Base-by-base conservation (phyloP, 73 alveolate genomes). In the Urostyla sp. region DNA sequence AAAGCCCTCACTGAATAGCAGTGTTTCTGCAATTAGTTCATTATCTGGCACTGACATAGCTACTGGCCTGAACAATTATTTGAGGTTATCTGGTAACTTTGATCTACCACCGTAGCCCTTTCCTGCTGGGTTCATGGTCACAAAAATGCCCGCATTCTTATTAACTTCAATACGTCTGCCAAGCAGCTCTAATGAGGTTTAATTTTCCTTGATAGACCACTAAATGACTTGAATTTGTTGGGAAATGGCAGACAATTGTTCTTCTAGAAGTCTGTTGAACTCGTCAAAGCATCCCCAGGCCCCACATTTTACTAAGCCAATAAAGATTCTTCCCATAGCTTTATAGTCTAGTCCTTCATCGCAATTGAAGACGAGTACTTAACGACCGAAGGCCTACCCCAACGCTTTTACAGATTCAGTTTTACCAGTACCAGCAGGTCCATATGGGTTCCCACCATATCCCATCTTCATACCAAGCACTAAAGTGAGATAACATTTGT, bases 231-330 rank as follows among this genome's bases (percentile, higher is more conserved):
- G 98, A 69, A 98, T 98, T 63, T 97, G 96, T 81, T 96, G 96
- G 6, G 99, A 95, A 80, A 98, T 97, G 46, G 99, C 99, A 26
- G 98, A 89, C 75, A 98, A 95, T 67, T 98, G 98, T 57, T 97
- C 99, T 89, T 98, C 99, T 60, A 98, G 93, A 32, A 98, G 96
- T 67, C 99, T 90, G 69, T 98, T 98, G 82, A 98, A 98, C 92
- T 98, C 99, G 95, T 98, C 99, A 79, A 98, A 98, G 93, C 99
- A 98, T 18, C 99, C 99, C 99, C 99, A 98, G n/a, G 99, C 99
- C 6, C 99, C 99, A 45, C 99, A 97, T 72, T 98, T 98, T 24
- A 97, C 99, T 30, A 98, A 82, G 24, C 99, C 99, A 57, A 98
- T 98, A 73, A 98, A 98, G 66, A 98, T 98, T 89, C 99, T 95